phyloP scores from a whole-genome alignment of 805 yeast species.

The Candida insectalens region DNA sequence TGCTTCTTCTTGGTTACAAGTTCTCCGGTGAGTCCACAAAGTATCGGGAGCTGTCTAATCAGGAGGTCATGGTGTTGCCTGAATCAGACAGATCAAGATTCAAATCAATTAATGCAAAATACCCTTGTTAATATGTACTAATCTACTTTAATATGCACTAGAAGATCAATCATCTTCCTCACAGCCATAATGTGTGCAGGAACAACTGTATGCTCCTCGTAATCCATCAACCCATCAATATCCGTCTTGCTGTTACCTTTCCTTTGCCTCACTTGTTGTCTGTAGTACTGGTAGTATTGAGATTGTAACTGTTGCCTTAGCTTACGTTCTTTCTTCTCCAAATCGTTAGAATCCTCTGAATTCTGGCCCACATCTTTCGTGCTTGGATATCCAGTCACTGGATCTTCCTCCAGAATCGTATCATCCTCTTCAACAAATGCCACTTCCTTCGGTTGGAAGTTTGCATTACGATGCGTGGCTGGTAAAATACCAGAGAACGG shows the following conservation, averaged over 20 bases:
- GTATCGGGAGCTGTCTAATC: no score
- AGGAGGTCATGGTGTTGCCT: no score
- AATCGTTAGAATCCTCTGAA: neutral
- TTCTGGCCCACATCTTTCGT: neutral
- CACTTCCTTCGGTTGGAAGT: conserved; percentile 27
- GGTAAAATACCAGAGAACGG: conserved; percentile 7
- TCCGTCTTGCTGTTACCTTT: conserved; percentile 3
- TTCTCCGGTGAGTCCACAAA: no score
- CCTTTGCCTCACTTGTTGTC: conserved; percentile 8
- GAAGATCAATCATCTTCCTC: conserved; percentile 43
- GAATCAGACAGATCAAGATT: neutral
- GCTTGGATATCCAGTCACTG: neutral
- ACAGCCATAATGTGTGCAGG: conserved; percentile 77
- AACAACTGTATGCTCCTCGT: conserved; percentile 27
- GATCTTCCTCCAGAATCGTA: conserved; percentile 5
- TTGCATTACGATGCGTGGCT: conserved; percentile 9
- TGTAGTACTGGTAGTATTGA: conserved; percentile 8
- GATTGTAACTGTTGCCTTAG: conserved; percentile 1
- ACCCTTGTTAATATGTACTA: no score
- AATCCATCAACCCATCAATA: conserved; percentile 2
- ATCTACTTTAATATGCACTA: conserved; percentile 49
- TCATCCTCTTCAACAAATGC: conserved; percentile 10
- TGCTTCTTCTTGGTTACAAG: conserved; percentile 1
- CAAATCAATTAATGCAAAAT: no score
- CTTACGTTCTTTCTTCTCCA: neutral